These are phyloP conservation scores for Suillus fuscotomentosus DNA, from an alignment of 768 basidiomycete genomes.

Conservation along the genomic window DNA sequence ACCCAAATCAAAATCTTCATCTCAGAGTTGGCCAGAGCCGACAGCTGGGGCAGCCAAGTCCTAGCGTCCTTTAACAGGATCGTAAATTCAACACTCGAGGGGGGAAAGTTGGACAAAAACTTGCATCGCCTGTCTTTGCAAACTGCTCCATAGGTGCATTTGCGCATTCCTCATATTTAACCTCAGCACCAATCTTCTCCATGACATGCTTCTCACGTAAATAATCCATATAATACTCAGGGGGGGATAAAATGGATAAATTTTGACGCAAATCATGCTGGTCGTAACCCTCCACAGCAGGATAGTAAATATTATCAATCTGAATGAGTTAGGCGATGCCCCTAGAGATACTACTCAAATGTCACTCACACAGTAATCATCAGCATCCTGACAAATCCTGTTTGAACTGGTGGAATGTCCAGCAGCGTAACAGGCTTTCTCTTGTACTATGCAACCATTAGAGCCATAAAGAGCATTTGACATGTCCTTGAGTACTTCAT, in stretches of 20 bases:
- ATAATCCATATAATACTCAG: conserved; percentile 53
- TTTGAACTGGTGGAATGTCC: conserved; percentile 46
- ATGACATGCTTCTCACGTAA: conserved; percentile 36
- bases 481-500: conserved; percentile 43
- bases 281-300: conserved; percentile 54
- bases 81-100: conserved; percentile 2
- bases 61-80: conserved; percentile 29
- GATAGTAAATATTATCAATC: conserved; percentile 46
- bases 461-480: conserved; percentile 46
- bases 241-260: conserved; percentile 50
- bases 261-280: conserved; percentile 59
- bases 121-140: conserved; percentile 54
- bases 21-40: conserved; percentile 33
- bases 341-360: neutral
- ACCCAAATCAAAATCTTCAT: conserved; percentile 43
- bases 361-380: conserved; percentile 54
- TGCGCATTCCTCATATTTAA: conserved; percentile 48
- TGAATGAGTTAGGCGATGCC: conserved; percentile 18
- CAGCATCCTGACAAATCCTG: conserved; percentile 47
- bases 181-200: conserved; percentile 52
- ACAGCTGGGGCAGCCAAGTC: conserved; percentile 36
- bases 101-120: conserved; percentile 15
- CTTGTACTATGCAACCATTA: conserved; percentile 54
- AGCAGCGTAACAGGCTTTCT: conserved; percentile 55
- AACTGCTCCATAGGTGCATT: conserved; percentile 40